phyloP scores from a whole-genome alignment of 2,329 filamentous ascomycete species.

The Clarireedia monteithiana region DNA sequence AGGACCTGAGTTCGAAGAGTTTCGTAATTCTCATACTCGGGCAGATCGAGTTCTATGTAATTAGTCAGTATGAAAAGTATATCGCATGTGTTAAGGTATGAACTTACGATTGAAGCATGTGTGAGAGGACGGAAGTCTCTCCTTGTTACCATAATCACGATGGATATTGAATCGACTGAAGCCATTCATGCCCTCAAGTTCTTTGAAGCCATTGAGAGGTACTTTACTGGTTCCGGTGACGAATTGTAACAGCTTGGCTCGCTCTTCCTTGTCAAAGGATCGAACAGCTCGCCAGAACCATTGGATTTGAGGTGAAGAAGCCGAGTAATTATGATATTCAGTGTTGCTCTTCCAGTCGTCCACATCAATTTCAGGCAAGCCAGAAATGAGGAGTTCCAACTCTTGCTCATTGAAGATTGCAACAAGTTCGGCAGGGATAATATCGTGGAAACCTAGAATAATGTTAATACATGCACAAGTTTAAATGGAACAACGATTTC shows the following conservation, averaged over 20 bases:
- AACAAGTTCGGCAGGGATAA: slow-evolving; percentile 88
- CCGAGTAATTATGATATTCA: slow-evolving; percentile 95
- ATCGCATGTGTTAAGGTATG: neutral
- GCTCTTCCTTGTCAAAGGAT: slow-evolving; percentile 98
- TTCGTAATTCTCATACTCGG: slow-evolving; percentile 97
- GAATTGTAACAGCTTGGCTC: slow-evolving; percentile 93
- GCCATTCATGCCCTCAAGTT: slow-evolving; percentile 98
- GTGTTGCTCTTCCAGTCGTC: slow-evolving; percentile 99
- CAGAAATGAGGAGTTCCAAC: slow-evolving; percentile 90
- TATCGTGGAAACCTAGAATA: slow-evolving; percentile 80
- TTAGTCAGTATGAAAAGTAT: slow-evolving; percentile 18
- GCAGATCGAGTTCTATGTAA: slow-evolving; percentile 80
- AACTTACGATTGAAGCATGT: slow-evolving; percentile 98
- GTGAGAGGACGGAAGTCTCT: slow-evolving; percentile 90
- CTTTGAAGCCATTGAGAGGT: slow-evolving; percentile 96
- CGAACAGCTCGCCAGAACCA: slow-evolving; percentile 99
- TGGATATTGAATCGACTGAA: slow-evolving; percentile 98
- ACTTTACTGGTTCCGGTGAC: slow-evolving; percentile 98
- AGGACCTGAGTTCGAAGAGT: slow-evolving; percentile 77
- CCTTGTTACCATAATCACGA: slow-evolving; percentile 93
- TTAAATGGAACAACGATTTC: slow-evolving; percentile 19
- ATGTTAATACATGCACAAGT: slow-evolving; percentile 25
- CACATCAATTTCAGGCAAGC: slow-evolving; percentile 91
- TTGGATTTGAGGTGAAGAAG: slow-evolving; percentile 91
- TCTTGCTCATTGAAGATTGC: slow-evolving; percentile 99